Evolutionary conservation across 2,329 filamentous ascomycete genomes (phyloP).

Genomic region (Nectriaceae sp.): DNA sequence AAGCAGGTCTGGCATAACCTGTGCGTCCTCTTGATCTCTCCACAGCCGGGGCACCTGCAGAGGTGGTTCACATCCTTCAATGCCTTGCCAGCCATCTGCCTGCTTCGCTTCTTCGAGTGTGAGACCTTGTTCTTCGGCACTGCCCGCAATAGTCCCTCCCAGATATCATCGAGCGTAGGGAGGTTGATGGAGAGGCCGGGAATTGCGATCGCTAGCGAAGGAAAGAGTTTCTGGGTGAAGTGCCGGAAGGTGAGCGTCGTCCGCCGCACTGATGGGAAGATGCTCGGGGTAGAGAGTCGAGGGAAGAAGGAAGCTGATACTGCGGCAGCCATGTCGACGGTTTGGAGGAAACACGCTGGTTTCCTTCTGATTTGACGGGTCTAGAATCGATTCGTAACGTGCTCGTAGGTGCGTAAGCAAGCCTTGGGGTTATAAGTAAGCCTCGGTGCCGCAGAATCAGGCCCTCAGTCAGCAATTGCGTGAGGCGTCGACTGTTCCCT

Average conservation of each 20-base stretch:
- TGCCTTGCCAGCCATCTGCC: conserved; percentile 94
- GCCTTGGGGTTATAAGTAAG: too few species aligned
- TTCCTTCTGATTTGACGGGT: conserved; percentile 7
- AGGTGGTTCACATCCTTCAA: conserved; percentile 86
- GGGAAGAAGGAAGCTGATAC: conserved; percentile 54
- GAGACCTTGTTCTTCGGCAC: conserved; percentile 99
- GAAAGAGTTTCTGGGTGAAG: conserved; percentile 50
- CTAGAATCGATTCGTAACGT: conserved; percentile 7
- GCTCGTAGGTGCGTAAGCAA: conserved; percentile 1
- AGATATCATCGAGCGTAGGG: conserved; percentile 72
- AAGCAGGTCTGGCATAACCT: conserved; percentile 86
- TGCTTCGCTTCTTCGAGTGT: conserved; percentile 89
- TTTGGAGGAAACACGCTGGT: conserved; percentile 10
- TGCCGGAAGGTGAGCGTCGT: conserved; percentile 47
- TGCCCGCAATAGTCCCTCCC: conserved; percentile 88
- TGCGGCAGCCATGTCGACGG: conserved; percentile 45
- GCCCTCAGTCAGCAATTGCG: conserved; percentile 9
- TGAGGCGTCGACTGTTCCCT: conserved; percentile 1
- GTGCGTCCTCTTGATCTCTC: conserved; percentile 84
- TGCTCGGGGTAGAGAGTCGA: conserved; percentile 46
- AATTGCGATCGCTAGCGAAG: conserved; percentile 57
- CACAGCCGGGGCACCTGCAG: conserved; percentile 88
- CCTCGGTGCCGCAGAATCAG: neutral
- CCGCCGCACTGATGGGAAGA: conserved; percentile 44
- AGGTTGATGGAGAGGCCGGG: conserved; percentile 60